Evolutionary conservation across 2,329 filamentous ascomycete species (phyloP), one percentile per base, ranked within the genome.

Genomic region (Nemania sp.): DNA sequence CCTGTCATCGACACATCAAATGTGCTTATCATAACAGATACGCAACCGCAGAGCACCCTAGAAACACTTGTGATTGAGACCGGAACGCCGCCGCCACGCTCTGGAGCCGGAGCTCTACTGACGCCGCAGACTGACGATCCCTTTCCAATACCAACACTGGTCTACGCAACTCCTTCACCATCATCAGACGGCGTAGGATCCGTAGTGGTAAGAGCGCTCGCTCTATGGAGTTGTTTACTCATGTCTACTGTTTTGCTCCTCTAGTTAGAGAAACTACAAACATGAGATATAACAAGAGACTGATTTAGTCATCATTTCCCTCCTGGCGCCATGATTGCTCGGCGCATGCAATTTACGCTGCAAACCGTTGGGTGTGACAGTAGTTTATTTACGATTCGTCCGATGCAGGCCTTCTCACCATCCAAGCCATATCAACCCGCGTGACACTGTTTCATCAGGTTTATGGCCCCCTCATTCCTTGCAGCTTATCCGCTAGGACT

Each of bases 61-160:
- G 24, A 43, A 15, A 55, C 51, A 11, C 44, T 60, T 0, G 51
- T 24, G 2, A 43, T 52, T 5, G 57, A 43, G 1, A 55, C 51
- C 0, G 57, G 54, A 2, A 55, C 54, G 7, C 57, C 57, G 3
- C 46, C 56, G 8, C 20, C 46, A 2, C 54, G 24, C 3, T 54
- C 54, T 3, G 51, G 54, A 14, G 33, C 52, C 7, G 34, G 43
- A 1, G 36, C 20, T 15, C 9, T 57, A 15, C 34, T 50, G 5
- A 52, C 50, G 5, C 34, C 40, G 7, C 14, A 44, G 6, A 20
- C 53, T 1, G 34, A 11, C 12, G 17, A 11, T 14, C 43, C 47
- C 6, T 14, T 42, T 2, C 40, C 48, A n/a, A 37, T 47, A 8
- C 14, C 23, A 14, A 34, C 51, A 24, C 9, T 26, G 8, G 30